These are phyloP conservation scores for Coniosporium tulheliwenetii DNA, from an alignment of 2,329 filamentous ascomycete species.

Conservation along the genomic window DNA sequence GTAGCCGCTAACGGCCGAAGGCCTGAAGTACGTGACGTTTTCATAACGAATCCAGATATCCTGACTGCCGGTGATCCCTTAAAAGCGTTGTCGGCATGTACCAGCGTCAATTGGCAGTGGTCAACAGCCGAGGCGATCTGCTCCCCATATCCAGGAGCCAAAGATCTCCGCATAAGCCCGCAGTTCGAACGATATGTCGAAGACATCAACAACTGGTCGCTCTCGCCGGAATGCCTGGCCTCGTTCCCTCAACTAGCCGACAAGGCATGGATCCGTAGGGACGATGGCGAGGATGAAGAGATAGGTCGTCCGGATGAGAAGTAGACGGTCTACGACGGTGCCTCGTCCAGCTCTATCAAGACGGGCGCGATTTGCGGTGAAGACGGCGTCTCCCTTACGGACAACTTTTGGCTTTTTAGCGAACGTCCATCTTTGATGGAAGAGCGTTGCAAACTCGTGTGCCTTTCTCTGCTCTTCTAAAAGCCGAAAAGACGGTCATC, in stretches of 20 bases:
- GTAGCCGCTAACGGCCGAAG: background rate
- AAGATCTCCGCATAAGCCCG: background rate
- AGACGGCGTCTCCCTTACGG: no score
- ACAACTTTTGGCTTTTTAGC: no score
- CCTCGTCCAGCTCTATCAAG: no score
- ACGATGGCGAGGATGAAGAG: no score
- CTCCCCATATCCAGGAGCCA: background rate
- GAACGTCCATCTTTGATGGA: no score
- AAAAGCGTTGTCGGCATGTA: background rate
- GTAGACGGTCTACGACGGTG: no score
- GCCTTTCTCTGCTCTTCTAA: no score
- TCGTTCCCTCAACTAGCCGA: background rate
- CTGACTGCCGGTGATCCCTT: background rate
- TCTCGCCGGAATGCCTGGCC: background rate
- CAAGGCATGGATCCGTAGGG: background rate
- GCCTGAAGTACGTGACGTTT: background rate
- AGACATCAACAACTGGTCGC: constrained; percentile 1
- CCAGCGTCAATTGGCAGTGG: background rate
- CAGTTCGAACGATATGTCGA: background rate
- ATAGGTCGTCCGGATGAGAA: no score
- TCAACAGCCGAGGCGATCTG: background rate
- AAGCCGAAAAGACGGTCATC: no score
- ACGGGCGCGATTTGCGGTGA: no score
- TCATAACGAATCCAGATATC: background rate
- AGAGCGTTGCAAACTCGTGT: no score